Base-by-base conservation (phyloP, 352 stramenopile species). In the Paralagenidium karlingii region DNA sequence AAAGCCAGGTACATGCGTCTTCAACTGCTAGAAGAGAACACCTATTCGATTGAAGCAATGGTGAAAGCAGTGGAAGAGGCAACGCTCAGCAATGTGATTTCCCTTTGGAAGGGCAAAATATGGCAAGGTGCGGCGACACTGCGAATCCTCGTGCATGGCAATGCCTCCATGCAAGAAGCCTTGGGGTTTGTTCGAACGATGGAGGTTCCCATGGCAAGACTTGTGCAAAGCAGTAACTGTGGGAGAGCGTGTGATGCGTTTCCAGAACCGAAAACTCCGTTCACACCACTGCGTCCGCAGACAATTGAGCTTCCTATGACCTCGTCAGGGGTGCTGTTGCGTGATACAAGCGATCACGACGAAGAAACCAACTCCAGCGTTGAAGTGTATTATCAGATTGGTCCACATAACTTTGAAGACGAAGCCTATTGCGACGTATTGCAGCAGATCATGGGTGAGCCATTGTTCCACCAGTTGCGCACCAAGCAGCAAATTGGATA, bases 401-500 rank as follows among this genome's bases (percentile, higher is more conserved):
- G 75, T 9, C 64, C 68, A 34, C 58, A 83, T 40, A 71, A 55
- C 34, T 25, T 89, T 18, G 30, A 60, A 5, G 49, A 56, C 20
- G 51, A 86, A 22, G 77, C 77, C 12, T 76, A 84, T 32, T 70
- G 65, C 0, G 79, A 93, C 36, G 52, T 94, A 46, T 49, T 94
- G 9, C 73, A 93, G 39, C 67, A 90, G 37, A 51, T 94, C 39
- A 94, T 94, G 78, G 77, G 86, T 33, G 82, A 94, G 39, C 82
- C 82, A 16, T 49, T 94, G 10, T 94, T 92, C 48, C 75, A 94
- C 31, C 75, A 68, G 1, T 49, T 94, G 21, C 71, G 82, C 20
- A 94, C 82, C 0, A 93, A 93, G 47, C 61, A 94, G 41, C 79
- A 94, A 44, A 57, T 94, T 5, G 81, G 80, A 1, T 94, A 94